Percentiles rank a stretch among this genome's conserved stretches.
Conservation (phyloP, 257 asterid genomes). For the Solanum lignicaule region DNA sequence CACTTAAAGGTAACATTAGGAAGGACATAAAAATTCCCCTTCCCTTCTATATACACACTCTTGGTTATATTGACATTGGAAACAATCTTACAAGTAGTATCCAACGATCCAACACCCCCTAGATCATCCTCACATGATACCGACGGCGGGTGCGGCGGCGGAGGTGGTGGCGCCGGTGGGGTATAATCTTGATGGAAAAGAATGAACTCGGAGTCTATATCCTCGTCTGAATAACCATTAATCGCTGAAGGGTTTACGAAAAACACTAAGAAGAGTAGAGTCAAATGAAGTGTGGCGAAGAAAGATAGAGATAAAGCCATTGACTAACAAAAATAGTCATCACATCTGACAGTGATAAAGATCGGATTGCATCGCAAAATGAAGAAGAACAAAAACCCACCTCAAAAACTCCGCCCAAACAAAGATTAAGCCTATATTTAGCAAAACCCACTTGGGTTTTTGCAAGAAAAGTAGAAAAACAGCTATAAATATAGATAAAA, state of each 20-base stretch:
- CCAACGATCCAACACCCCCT: conserved; percentile 84
- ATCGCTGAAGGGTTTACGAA: conserved; percentile 28
- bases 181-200: conserved; percentile 86
- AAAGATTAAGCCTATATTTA: background rate
- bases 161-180: conserved; percentile 99
- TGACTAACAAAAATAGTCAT: conserved; percentile 44
- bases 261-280: conserved; percentile 4
- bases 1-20: conserved; percentile 64
- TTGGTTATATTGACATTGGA: conserved; percentile 56
- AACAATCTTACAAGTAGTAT: conserved; percentile 73
- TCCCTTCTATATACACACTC: conserved; percentile 77
- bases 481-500: background rate
- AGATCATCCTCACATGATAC: conserved; percentile 77
- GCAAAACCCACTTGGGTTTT: background rate
- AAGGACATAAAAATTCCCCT: conserved; percentile 68
- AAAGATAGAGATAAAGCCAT: conserved; percentile 26
- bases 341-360: conserved; percentile 22
- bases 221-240: conserved; percentile 17
- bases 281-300: background rate
- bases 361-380: conserved; percentile 28
- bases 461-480: background rate
- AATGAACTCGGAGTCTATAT: conserved; percentile 38
- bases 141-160: conserved; percentile 97
- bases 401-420: conserved; percentile 2
- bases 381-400: conserved; percentile 4